These are phyloP conservation scores for Sicyos edulis DNA, from an alignment of 306 rosid genomes.

Conservation along the genomic window DNA sequence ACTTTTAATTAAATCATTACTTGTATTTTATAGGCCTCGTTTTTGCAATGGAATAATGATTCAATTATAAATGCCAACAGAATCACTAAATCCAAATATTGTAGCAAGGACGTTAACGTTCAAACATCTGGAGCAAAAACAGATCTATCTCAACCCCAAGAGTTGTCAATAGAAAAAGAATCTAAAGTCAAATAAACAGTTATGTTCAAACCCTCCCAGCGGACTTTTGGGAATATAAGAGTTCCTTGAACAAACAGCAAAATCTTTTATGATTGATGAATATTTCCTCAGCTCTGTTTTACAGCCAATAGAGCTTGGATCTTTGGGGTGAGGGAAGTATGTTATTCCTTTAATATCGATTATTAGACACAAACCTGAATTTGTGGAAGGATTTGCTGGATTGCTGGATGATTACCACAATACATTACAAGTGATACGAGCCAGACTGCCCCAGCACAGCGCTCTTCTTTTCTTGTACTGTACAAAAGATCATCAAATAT, in stretches of 20 bases:
- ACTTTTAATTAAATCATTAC: not conserved
- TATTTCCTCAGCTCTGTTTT: constrained; percentile 7
- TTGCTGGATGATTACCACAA: constrained; percentile 68
- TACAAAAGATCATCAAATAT: constrained; percentile 80
- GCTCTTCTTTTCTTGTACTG: constrained; percentile 93
- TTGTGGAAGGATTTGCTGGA: constrained; percentile 84
- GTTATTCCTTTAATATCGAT: not conserved
- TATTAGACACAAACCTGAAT: constrained; percentile 64
- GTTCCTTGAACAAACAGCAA: not conserved
- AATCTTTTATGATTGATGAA: not conserved
- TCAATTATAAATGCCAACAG: not conserved
- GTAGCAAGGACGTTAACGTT: not conserved
- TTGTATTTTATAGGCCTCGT: not conserved
- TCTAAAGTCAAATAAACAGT: not conserved
- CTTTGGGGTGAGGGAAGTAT: not conserved
- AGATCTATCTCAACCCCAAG: not conserved
- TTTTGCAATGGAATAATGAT: constrained; percentile 1
- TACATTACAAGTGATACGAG: constrained; percentile 82
- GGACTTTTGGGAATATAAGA: not conserved
- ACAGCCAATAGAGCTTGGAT: not conserved
- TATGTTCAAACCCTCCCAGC: not conserved
- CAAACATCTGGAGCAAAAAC: not conserved
- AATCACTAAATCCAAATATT: not conserved
- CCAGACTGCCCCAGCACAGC: constrained; percentile 98
- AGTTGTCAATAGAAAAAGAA: not conserved